phyloP scores from a whole-genome alignment of 305 asterid species.

The Ruellia speciosa region DNA sequence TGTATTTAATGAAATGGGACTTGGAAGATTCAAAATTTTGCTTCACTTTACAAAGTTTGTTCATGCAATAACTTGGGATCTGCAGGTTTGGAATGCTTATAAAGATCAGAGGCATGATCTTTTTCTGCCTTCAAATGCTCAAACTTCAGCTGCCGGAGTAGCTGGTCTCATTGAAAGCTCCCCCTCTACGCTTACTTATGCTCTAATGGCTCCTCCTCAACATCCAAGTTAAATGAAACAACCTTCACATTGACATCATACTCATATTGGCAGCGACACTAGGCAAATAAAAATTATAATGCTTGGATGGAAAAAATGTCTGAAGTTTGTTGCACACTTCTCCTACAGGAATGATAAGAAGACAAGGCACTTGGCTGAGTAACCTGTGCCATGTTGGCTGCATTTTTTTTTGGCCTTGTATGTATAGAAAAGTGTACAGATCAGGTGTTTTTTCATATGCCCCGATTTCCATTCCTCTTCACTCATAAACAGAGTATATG shows the following conservation, averaged over 20 bases:
- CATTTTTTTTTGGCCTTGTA: constrained; percentile 7
- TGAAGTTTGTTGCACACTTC: too few relatives aligned
- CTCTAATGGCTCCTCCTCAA: constrained; percentile 68
- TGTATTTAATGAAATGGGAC: too few relatives aligned
- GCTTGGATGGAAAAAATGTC: constrained; percentile 5
- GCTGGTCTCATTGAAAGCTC: constrained; percentile 94
- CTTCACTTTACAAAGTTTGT: not conserved
- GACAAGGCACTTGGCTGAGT: constrained; percentile 6
- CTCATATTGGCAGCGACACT: constrained; percentile 43
- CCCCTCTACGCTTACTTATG: constrained; percentile 69
- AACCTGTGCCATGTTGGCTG: constrained; percentile 13
- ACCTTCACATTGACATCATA: constrained; percentile 36
- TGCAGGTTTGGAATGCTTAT: constrained; percentile 95
- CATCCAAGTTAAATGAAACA: constrained; percentile 43
- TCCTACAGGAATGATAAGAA: constrained; percentile 1
- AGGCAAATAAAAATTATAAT: constrained; percentile 2
- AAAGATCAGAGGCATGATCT: constrained; percentile 95
- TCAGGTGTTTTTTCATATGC: not conserved
- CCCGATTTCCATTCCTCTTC: not conserved
- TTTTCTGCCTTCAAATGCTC: constrained; percentile 96
- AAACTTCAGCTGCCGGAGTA: constrained; percentile 91
- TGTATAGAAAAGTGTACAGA: not conserved
- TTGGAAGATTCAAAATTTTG: too few relatives aligned
- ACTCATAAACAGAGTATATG: not conserved
- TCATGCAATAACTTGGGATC: constrained; percentile 1